A percentile compares a stretch with the other conserved stretches of the same genome.
phyloP scores from a whole-genome alignment of 441 rosid genomes.

The Erodium moschatum region DNA sequence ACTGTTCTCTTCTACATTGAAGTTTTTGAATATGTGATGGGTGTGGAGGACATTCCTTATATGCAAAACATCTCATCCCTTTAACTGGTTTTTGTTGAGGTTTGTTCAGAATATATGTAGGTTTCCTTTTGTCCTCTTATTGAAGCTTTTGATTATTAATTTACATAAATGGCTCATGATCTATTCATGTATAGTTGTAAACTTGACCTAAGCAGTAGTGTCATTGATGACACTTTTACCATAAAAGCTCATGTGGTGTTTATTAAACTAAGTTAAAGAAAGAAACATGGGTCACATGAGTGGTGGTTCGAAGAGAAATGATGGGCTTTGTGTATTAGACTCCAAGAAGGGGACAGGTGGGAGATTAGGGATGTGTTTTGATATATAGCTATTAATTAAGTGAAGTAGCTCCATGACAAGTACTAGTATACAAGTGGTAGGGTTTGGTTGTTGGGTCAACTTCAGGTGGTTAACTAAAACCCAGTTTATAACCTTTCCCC shows the following conservation, averaged over 20 bases:
- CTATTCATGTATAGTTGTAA: not conserved
- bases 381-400: not conserved
- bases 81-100: conserved; percentile 26
- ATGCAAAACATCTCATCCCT: conserved; percentile 24
- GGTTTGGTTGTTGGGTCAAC: conserved; percentile 38
- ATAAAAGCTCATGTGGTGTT: not conserved
- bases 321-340: not conserved
- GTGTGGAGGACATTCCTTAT: conserved; percentile 28
- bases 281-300: not conserved
- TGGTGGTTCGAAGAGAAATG: not conserved
- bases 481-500: conserved; percentile 20
- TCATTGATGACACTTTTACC: not conserved
- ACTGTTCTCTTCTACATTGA: not conserved
- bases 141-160: not conserved
- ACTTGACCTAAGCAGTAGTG: not conserved
- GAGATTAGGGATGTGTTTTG: not conserved
- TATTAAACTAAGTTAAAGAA: not conserved
- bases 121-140: not conserved
- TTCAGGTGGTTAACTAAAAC: conserved; percentile 40
- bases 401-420: conserved; percentile 1
- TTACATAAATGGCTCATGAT: no score
- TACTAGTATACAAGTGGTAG: not conserved
- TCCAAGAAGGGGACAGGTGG: conserved; percentile 21
- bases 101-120: conserved; percentile 21
- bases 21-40: not conserved